Base-by-base conservation (phyloP, 2,329 filamentous ascomycete species). In the Aspergillus pseudoterreus region DNA sequence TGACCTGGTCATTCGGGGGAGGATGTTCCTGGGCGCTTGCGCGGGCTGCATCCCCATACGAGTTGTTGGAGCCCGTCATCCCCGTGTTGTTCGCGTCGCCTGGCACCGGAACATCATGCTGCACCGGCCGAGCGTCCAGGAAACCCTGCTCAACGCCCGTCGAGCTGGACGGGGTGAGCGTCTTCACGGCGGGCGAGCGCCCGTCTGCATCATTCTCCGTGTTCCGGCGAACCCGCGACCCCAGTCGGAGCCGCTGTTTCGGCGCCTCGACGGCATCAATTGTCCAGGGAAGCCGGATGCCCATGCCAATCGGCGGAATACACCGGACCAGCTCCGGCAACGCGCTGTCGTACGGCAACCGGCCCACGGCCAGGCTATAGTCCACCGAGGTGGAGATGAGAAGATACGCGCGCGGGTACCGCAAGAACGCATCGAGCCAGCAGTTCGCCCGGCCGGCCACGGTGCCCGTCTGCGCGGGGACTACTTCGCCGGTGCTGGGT, bases 321-420 rank as follows among this genome's bases (percentile, higher is more conserved):
- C 60, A 56, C 0, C 61, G 54, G 4, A 65, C 59, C 5, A 60
- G 44, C 17, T 55, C 52, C n/a, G 63, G 63, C 15, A 65, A 51
- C 2, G 49, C 54, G 10, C 41, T 50, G 1, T 58, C 59, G n/a
- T 54, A 57, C 5, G 63, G 63, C 3, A 65, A 22, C 10, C 56
- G 49, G 0, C 59, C 59, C 4, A 59, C 50, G 1, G 59, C 39
- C 4, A 64, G 50, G 17, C 57, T 61, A 27, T 64, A 63, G 30
- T 66, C 62, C 12, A 65, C 57, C 1, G 55, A 58, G 2, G 55
- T 64, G 6, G 62, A 66, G 22, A 64, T 64, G 11, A 63, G 55
- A 2, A 65, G 55, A 38, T 65, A 66, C 1, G 62, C 63, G 12
- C 61, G 57, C 1, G 61, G 61, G 22, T 52, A 63, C 9, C 48